Evolutionary conservation across 495 filamentous ascomycete species (phyloP), one percentile per base, ranked within the genome.

Genomic region (Neohortaea acidophila): DNA sequence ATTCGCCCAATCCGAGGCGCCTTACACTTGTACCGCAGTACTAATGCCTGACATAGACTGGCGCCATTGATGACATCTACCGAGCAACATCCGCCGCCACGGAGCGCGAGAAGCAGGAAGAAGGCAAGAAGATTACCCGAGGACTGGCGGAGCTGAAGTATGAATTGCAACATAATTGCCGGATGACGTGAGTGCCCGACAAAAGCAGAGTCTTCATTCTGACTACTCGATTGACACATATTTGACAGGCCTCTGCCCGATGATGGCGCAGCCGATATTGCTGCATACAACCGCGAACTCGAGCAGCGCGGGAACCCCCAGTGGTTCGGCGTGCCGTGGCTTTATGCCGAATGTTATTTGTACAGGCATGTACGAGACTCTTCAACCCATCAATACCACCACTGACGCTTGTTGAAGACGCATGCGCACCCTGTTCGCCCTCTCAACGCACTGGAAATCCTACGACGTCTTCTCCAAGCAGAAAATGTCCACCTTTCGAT

Each of bases 61-160:
- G 84, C 57, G 85, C 81, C 20, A 94, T 97, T 55, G 87, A 96
- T 55, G 85, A 96, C 55, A 67, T 87, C 15, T 85, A 94, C 59
- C 79, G 79, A 3, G 69, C 79, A 14, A 75, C 84, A 0, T 67
- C 67, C 15, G 61, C 65, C 20, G 68, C 69, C 17, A 63, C 65
- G 10, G 72, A 81, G 23, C 55, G 69, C 1, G 72, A 70, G 26
- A 79, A 81, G 56, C 55, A 60, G 12, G 69, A 68, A 19, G 89
- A 97, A 51, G 89, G 89, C 43, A 94, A 93, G 61, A 62, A 57
- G 44, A 89, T 97, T 43, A 69, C 92, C 25, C 75, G 76, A 55
- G 70, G 78, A 37, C 64, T 97, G 1, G 78, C 80, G 11, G 73
- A 68, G 51, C 66, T 97, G 45, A 97, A 97, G 61, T 93, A 96